Percentiles rank a stretch among this genome's conserved stretches.
Conservation (phyloP, 805 yeast species). For the Schwanniomyces vanrijiae region DNA sequence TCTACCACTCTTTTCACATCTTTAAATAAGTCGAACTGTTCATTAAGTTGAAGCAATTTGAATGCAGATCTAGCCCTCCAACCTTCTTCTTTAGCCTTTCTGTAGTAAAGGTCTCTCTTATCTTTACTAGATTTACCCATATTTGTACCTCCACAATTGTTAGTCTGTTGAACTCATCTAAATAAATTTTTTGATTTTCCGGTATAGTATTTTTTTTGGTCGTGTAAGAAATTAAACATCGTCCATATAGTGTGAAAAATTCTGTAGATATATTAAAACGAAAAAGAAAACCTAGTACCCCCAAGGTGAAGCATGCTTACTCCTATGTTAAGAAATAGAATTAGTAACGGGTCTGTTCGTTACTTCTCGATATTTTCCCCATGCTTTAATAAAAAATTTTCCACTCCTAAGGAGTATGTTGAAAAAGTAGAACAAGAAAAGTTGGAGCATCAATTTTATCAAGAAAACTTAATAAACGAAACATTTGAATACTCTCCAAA, state of each 20-base stretch:
- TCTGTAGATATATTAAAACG: not conserved
- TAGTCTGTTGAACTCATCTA: not conserved
- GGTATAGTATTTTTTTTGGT: conserved; percentile 3
- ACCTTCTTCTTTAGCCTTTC: conserved; percentile 97
- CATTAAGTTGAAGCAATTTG: conserved; percentile 86
- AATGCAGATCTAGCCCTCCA: conserved; percentile 98
- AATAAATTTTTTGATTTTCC: conserved; percentile 3
- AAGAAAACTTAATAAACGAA: conserved; percentile 24
- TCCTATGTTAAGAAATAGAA: not conserved
- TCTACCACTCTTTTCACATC: conserved; percentile 86
- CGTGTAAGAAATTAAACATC: conserved; percentile 3
- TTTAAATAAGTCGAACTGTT: conserved; percentile 79
- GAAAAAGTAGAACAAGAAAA: conserved; percentile 23
- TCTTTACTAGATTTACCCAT: conserved; percentile 97
- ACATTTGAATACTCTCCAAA: conserved; percentile 32
- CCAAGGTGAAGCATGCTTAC: not conserved
- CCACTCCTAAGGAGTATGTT: conserved; percentile 33
- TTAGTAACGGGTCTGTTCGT: conserved; percentile 5
- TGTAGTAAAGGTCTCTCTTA: conserved; percentile 84
- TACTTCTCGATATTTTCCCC: conserved; percentile 3
- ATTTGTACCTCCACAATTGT: not conserved
- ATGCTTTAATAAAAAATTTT: conserved; percentile 12
- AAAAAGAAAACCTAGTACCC: conserved; percentile 3
- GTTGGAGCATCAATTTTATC: conserved; percentile 25
- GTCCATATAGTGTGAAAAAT: conserved; percentile 1